Conservation (phyloP, 768 basidiomycete genomes). For the Mycena epipterygia region DNA sequence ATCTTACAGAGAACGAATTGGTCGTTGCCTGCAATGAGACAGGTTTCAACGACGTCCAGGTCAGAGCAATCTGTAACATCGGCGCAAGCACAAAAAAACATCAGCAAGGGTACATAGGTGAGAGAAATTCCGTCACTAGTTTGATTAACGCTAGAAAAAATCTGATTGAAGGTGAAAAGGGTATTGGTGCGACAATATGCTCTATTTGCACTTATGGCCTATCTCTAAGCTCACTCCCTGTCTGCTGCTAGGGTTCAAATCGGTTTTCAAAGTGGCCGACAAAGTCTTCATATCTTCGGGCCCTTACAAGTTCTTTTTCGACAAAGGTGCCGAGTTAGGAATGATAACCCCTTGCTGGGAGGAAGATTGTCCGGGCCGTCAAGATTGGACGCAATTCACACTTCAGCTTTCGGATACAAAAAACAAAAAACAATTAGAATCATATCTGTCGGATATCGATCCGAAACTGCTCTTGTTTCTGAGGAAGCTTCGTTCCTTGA, state of each 20-base stretch:
- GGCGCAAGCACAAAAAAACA: constrained; percentile 16
- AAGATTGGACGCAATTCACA: constrained; percentile 8
- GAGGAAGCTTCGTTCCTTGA: constrained; percentile 8
- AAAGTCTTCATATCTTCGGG: constrained; percentile 11
- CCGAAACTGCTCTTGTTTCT: constrained; percentile 11
- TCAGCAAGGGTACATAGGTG: constrained; percentile 8
- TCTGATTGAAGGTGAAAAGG: constrained; percentile 4
- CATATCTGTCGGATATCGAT: constrained; percentile 10
- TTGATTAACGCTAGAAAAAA: not conserved
- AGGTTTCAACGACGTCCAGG: not conserved
- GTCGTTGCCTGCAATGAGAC: constrained; percentile 10
- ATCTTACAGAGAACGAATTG: not conserved
- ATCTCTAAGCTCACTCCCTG: not conserved
- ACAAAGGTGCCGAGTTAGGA: constrained; percentile 4
- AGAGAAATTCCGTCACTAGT: not conserved
- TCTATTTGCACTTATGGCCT: not conserved
- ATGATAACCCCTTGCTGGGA: constrained; percentile 8
- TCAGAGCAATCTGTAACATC: constrained; percentile 14
- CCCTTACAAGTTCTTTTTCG: constrained; percentile 7
- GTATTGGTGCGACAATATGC: constrained; percentile 14
- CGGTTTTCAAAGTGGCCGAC: constrained; percentile 18
- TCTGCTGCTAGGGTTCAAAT: constrained; percentile 2
- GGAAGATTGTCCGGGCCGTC: not conserved
- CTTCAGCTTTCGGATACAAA: not conserved
- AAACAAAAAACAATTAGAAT: not conserved